phyloP scores from a whole-genome alignment of 768 basidiomycete species.

The Goffeauzyma gilvescens region DNA sequence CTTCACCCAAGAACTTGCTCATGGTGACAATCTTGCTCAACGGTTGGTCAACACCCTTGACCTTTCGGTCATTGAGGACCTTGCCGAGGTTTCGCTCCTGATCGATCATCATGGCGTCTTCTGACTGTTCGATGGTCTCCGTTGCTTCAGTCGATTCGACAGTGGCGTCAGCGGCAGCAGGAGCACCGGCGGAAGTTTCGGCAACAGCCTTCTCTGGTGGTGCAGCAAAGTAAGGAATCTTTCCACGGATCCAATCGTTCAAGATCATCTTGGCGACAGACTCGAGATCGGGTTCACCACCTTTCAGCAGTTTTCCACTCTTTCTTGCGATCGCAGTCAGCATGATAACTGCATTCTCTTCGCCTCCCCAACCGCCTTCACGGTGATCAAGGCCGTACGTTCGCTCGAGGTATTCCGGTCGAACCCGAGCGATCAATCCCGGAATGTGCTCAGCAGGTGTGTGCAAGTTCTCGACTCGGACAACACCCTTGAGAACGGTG shows the following conservation, averaged over 20 bases:
- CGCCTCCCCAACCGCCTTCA: conserved; percentile 37
- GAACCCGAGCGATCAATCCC: conserved; percentile 69
- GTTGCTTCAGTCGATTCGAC: conserved; percentile 3
- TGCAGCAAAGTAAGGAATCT: conserved; percentile 86
- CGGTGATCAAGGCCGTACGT: conserved; percentile 31
- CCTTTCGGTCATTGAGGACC: conserved; percentile 34
- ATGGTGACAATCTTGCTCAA: conserved; percentile 72
- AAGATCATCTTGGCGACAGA: conserved; percentile 84
- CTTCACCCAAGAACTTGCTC: conserved; percentile 68
- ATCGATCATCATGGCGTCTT: conserved; percentile 25
- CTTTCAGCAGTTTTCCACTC: conserved; percentile 78
- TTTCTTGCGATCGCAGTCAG: conserved; percentile 68
- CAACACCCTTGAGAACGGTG: conserved; percentile 88
- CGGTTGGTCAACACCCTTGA: conserved; percentile 61
- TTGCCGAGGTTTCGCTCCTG: conserved; percentile 41
- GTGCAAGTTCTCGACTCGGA: conserved; percentile 82
- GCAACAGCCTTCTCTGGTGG: conserved; percentile 49
- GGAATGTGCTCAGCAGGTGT: conserved; percentile 85
- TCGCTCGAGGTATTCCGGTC: conserved; percentile 73
- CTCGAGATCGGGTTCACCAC: conserved; percentile 84
- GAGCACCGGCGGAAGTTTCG: neutral
- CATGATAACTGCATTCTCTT: conserved; percentile 47
- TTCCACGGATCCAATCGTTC: conserved; percentile 90
- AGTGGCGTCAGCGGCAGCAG: conserved; percentile 5
- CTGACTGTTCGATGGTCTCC: conserved; percentile 6